phyloP scores from a whole-genome alignment of 352 stramenopile species.

The Globisporangium uncinulatum region DNA sequence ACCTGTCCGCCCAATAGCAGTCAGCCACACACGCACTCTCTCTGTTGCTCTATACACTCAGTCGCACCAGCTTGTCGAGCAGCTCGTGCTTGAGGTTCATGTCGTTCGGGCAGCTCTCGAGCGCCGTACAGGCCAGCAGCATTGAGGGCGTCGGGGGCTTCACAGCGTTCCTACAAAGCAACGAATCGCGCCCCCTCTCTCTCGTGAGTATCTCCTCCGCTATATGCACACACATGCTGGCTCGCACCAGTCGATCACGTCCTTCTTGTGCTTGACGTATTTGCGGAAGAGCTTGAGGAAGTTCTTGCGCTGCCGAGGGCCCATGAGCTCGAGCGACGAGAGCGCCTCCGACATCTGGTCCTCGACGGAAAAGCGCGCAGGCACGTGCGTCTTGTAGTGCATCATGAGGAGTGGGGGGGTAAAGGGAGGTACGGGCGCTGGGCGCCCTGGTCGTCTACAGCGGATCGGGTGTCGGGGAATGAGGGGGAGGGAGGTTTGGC shows the following conservation, averaged over 20 bases:
- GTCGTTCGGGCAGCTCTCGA: constrained; percentile 88
- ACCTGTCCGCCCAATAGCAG: constrained; percentile 27
- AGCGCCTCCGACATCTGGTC: constrained; percentile 87
- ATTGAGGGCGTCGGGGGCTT: constrained; percentile 70
- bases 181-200: no score
- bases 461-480: constrained; percentile 1
- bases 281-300: constrained; percentile 89
- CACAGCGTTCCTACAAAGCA: constrained; percentile 51
- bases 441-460: constrained; percentile 1
- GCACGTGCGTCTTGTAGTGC: constrained; percentile 87
- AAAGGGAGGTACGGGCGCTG: background rate
- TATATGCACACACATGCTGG: background rate
- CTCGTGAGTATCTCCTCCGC: no score
- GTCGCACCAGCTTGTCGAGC: constrained; percentile 90
- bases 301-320: constrained; percentile 72
- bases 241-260: constrained; percentile 71
- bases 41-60: no score
- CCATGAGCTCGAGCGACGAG: constrained; percentile 75
- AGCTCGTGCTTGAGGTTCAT: constrained; percentile 92
- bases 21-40: background rate
- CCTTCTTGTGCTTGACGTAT: constrained; percentile 81
- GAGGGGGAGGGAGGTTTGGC: background rate
- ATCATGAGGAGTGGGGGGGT: constrained; percentile 20
- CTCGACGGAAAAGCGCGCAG: constrained; percentile 78
- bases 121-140: constrained; percentile 60